These are phyloP conservation scores for Metschnikowia vanudenii DNA, from an alignment of 805 yeast genomes.

Conservation along the genomic window DNA sequence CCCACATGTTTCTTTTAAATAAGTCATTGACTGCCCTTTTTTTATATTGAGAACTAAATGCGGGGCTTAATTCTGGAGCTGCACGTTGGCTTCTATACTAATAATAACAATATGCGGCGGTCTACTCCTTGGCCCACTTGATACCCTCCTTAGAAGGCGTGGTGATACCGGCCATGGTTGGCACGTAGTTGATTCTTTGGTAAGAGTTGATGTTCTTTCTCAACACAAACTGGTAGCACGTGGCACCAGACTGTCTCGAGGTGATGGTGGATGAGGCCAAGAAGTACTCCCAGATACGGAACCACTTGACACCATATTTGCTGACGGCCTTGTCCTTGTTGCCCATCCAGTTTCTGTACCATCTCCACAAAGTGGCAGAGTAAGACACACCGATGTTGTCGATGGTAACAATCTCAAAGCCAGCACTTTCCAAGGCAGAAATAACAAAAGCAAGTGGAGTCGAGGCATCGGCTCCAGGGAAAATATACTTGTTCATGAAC, in stretches of 20 bases:
- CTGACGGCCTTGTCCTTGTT: conserved; percentile 72
- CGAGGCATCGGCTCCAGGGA: conserved; percentile 97
- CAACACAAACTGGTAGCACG: conserved; percentile 86
- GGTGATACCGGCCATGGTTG: conserved; percentile 71
- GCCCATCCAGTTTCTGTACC: conserved; percentile 93
- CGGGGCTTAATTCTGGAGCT: no score
- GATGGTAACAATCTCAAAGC: conserved; percentile 78
- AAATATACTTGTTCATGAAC: conserved; percentile 92
- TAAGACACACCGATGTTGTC: conserved; percentile 93
- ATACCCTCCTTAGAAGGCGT: conserved; percentile 55
- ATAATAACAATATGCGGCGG: no score
- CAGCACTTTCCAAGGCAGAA: conserved; percentile 73
- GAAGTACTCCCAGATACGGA: conserved; percentile 90
- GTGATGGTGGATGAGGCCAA: conserved; percentile 78
- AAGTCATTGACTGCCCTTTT: no score
- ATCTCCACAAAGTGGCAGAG: conserved; percentile 86
- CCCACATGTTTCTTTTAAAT: no score
- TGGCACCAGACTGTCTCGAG: conserved; percentile 90
- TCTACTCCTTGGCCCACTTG: conserved; percentile 51
- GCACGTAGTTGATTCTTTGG: conserved; percentile 79
- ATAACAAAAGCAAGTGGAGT: conserved; percentile 87
- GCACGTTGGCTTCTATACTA: no score
- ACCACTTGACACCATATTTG: conserved; percentile 89
- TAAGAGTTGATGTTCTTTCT: conserved; percentile 85
- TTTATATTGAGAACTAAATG: no score